Evolutionary conservation across 2,329 filamentous ascomycete species (phyloP), one percentile per base, ranked within the genome.

Genomic region (Aplosporella prunicola): DNA sequence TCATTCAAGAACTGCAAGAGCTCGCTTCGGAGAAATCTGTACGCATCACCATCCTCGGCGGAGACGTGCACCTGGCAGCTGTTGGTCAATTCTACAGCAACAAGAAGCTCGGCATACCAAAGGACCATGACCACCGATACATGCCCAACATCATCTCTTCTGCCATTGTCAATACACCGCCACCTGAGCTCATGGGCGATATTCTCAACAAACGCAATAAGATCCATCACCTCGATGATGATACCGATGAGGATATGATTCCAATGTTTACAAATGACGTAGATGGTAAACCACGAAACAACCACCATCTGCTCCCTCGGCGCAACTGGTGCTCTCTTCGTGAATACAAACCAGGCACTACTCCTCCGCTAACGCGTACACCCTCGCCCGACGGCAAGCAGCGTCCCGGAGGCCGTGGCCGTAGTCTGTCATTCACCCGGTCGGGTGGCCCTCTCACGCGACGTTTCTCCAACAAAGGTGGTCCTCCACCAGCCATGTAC

Each of bases 61-160:
- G 93, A 23, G 91, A 96, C 53, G 91, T 96, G 14, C 88, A 96
- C 59, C 71, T 98, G 17, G 88, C 82, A 9, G 91, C 87, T 7
- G 75, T 95, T 25, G 91, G 91, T 2, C 88, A 94, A 48, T 96
- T 98, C 62, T 95, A 89, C 63, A 91, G 85, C 8, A 93, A 93
- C 54, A 80, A 86, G 10, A 91, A 86, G 58, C 68, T 89, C 15
- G 72, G 79, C 5, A 67, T 94, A 20, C 67, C 83, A 3, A 96
- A 95, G 59, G 85, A 96, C 61, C 79, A 78, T 47, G 91, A 98
- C 56, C 88, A 91, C 52, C 75, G 91, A 44, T 98, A 98, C 56
- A 98, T 98, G 82, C 84, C 87, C 4, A 98, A 98, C 51, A 66
- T 98, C 42, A 78, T 96, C 47, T 93, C 87, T 1, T 95, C 88